Conservation (phyloP, 129 eudicot genomes). For the Ambrosia artemisiifolia region DNA sequence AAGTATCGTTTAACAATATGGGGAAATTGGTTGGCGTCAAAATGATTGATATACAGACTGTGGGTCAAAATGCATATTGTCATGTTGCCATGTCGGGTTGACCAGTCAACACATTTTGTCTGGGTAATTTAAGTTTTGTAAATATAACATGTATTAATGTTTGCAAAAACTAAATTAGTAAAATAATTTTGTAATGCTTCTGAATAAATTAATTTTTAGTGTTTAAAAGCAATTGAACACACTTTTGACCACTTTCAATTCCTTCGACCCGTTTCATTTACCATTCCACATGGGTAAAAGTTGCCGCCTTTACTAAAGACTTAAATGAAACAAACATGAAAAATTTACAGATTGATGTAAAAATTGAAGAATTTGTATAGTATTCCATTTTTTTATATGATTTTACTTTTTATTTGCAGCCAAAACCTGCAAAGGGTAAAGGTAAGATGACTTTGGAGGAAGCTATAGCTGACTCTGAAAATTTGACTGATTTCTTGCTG, state of each 20-base stretch:
- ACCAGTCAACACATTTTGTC: background rate
- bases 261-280: background rate
- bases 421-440: constrained; percentile 62
- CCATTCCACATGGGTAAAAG: background rate
- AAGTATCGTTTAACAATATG: background rate
- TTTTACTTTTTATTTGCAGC: constrained; percentile 40
- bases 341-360: background rate
- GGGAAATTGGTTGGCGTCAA: background rate
- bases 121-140: background rate
- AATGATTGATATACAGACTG: background rate
- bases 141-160: background rate
- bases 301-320: background rate
- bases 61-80: background rate
- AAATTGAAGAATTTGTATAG: background rate
- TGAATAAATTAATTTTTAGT: background rate
- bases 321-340: background rate
- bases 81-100: background rate
- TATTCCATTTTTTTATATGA: background rate
- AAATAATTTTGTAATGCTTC: background rate
- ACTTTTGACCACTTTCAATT: background rate
- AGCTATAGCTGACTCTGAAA: constrained; percentile 89
- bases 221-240: background rate
- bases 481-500: constrained; percentile 86
- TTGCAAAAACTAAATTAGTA: background rate
- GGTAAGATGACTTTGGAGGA: constrained; percentile 71